These are phyloP conservation scores for Rhododendron vialii DNA, from an alignment of 148 eudicot species.

Conservation along the genomic window DNA sequence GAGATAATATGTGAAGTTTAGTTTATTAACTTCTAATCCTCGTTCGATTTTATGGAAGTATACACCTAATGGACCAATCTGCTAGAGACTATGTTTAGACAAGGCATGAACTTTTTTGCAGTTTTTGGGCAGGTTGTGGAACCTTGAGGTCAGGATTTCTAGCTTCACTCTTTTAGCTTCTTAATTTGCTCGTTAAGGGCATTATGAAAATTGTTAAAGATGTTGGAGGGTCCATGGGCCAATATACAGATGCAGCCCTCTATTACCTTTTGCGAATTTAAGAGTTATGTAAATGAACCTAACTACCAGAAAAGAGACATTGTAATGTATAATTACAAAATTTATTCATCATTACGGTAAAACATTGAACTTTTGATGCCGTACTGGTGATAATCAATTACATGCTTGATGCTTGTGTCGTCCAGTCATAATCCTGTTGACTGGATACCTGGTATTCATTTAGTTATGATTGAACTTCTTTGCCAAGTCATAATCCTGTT, in stretches of 20 bases:
- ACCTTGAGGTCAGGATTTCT: neutral
- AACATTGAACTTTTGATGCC: neutral
- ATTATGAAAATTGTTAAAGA: neutral
- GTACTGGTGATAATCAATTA: neutral
- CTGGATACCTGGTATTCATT: neutral
- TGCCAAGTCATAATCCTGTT: neutral
- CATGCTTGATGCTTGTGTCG: neutral
- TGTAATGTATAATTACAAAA: neutral
- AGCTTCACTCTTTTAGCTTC: neutral
- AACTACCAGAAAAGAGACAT: neutral
- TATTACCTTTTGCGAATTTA: neutral
- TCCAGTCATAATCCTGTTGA: neutral
- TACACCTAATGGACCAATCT: neutral
- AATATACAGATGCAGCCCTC: neutral
- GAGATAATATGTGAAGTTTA: neutral
- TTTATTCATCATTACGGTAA: neutral
- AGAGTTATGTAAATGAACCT: neutral
- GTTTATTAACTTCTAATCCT: neutral
- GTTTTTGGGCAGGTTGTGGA: neutral
- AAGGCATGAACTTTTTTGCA: neutral
- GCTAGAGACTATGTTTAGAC: neutral
- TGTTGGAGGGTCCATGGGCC: neutral
- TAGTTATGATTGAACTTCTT: conserved; percentile 2
- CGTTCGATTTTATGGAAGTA: neutral
- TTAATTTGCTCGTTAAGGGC: neutral